phyloP scores from a whole-genome alignment of 306 rosid genomes.

The Geum urbanum region DNA sequence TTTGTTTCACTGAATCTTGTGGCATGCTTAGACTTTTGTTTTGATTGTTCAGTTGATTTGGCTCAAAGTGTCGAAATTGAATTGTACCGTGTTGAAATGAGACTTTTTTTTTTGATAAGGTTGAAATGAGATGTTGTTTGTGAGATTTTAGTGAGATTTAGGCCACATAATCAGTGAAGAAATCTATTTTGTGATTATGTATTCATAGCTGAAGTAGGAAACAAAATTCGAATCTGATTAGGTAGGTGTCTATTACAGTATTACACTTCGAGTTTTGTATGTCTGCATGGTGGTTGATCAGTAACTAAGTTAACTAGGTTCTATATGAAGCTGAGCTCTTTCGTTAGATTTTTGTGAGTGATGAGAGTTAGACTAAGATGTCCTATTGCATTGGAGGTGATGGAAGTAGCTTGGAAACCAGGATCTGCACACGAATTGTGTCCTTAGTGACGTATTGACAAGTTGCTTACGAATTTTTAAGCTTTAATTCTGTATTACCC shows the following conservation, averaged over 20 bases:
- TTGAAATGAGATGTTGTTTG: neutral
- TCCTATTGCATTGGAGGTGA: neutral
- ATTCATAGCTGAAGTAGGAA: neutral
- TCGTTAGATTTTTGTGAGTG: neutral
- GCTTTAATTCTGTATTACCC: neutral
- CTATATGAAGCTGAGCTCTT: conserved; percentile 2
- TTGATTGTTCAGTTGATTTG: neutral
- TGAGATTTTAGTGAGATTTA: neutral
- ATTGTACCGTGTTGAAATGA: neutral
- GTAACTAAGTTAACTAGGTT: neutral
- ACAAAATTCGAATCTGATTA: neutral
- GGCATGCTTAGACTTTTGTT: neutral
- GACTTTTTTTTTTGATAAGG: no score
- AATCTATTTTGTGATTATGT: neutral
- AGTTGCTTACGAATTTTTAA: neutral
- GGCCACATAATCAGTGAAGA: neutral
- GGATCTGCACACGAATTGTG: neutral
- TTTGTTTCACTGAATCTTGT: neutral
- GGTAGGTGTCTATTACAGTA: neutral
- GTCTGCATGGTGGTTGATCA: neutral
- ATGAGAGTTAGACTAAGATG: neutral
- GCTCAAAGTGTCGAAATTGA: no score
- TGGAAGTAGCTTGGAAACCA: neutral
- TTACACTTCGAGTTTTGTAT: neutral
- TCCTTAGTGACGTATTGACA: neutral